phyloP scores from a whole-genome alignment of 306 rosid genomes.

The Acacia acuminata region DNA sequence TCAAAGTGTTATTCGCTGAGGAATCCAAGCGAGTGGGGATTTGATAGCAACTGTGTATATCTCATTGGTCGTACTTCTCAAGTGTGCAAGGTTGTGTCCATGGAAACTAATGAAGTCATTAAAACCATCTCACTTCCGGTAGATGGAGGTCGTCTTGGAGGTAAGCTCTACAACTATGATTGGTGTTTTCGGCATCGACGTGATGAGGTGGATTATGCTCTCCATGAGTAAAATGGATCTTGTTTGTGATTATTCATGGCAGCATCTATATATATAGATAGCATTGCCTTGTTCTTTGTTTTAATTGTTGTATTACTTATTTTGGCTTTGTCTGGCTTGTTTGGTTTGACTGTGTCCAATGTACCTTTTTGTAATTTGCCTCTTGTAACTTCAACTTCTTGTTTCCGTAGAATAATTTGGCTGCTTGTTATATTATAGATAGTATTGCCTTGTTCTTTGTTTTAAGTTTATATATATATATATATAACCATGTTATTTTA shows the following conservation, averaged over 20 bases:
- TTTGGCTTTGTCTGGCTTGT: too few relatives aligned
- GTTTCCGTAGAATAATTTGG: too few relatives aligned
- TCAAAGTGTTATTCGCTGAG: slow-evolving; percentile 8
- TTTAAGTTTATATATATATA: not conserved
- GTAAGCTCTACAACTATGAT: not conserved
- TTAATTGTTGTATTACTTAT: too few relatives aligned
- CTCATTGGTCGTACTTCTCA: not conserved
- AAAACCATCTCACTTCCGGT: not conserved
- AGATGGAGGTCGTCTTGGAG: not conserved
- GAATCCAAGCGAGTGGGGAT: slow-evolving; percentile 20
- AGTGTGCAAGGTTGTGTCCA: not conserved
- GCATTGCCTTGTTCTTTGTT: not conserved
- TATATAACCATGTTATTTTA: too few relatives aligned
- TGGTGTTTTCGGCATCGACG: slow-evolving; percentile 23
- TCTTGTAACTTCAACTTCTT: too few relatives aligned
- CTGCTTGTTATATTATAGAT: too few relatives aligned
- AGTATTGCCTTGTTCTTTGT: not conserved
- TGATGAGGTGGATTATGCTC: slow-evolving; percentile 31
- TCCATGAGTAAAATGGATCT: not conserved
- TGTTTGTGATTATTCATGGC: not conserved
- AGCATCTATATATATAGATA: not conserved
- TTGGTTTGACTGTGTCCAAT: too few relatives aligned
- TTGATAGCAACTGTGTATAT: slow-evolving; percentile 8
- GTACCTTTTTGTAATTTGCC: too few relatives aligned
- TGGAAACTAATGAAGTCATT: not conserved